Base-by-base conservation (phyloP, 78 protist species). In the Dictyostelium firmibasis region DNA sequence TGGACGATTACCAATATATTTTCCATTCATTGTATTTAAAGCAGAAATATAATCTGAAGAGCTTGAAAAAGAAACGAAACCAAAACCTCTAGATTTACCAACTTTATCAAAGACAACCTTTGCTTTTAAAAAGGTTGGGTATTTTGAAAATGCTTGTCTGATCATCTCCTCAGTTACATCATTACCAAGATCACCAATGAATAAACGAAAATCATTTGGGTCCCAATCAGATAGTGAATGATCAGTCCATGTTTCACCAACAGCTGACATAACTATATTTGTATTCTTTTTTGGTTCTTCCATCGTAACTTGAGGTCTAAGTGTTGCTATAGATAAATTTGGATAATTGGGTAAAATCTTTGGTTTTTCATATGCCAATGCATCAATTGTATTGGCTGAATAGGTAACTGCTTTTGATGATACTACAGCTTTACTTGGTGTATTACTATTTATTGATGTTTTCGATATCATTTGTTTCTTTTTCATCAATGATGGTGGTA, bases 161-260 rank as follows among this genome's bases (percentile, higher is more conserved):
- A 97, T 72, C 62, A 97, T 53, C 2, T 94, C 97, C 38, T 97
- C 97, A 31, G 83, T 95, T 6, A 87, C 96, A 36, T 97, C 98
- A 35, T 97, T 97, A 35, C 98, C 98, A 3, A 97, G 83, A 35
- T 97, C 97, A 57, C 98, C 98, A 23, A 94, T 82, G 76, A 97
- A 97, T 25, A 97, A 29, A 44, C 98, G 77, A 86, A 82, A 97
- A 57, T 97, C 98, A 60, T 95, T 92, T 5, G 93, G 92, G 4
- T 91, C 95, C 98, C 98, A 97, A 5, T 97, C 97, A n/a, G 91
- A 62, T 23, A 97, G 76, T 0, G 98, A 47, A 6, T 57, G 29
- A 27, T 97, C 98, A 31, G 85, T 96, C 98, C 98, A 97, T 14
- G 36, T 41, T n/a, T 76, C 41, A 23, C 96, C 98, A 16, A 83